phyloP scores from a whole-genome alignment of 305 asterid species.

The Caryopteris hybrid region DNA sequence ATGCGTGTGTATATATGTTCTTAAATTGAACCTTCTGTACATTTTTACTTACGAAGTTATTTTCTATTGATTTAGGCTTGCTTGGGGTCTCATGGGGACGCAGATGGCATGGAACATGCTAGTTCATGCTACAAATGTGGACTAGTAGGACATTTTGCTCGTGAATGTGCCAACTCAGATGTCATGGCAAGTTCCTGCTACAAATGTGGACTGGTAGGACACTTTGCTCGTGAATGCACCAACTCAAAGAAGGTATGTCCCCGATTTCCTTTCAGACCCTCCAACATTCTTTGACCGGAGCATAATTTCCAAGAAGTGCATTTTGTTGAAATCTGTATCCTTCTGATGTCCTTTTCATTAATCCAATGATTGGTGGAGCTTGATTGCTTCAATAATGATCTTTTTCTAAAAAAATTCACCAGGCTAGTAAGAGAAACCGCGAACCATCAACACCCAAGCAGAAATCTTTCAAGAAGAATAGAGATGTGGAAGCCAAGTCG shows the following conservation, averaged over 20 bases:
- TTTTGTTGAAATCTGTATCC: not conserved
- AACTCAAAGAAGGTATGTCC: slow-evolving; percentile 38
- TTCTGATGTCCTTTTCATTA: not conserved
- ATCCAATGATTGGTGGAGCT: not conserved
- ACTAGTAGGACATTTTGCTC: slow-evolving; percentile 70
- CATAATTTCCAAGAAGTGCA: not conserved
- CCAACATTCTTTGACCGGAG: not conserved
- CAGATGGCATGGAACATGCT: slow-evolving; percentile 26
- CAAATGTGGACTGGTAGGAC: slow-evolving; percentile 75
- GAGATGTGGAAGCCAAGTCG: slow-evolving; percentile 39
- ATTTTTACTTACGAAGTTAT: not conserved
- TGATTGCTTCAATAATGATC: not conserved
- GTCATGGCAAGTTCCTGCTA: slow-evolving; percentile 51
- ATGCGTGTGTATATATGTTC: not conserved
- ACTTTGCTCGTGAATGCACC: slow-evolving; percentile 92
- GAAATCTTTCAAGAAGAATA: slow-evolving; percentile 40
- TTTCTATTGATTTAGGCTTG: slow-evolving; percentile 53
- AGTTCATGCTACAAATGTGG: slow-evolving; percentile 80
- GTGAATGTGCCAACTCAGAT: too few relatives aligned
- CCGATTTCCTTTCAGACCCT: not conserved
- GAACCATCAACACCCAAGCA: slow-evolving; percentile 67
- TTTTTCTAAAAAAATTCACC: slow-evolving; percentile 17
- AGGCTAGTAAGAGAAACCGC: slow-evolving; percentile 53
- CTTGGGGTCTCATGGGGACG: slow-evolving; percentile 36
- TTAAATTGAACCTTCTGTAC: not conserved